A percentile compares a stretch with the other conserved stretches of the same genome.
Evolutionary conservation across 1,139 yeast genomes (phyloP).

Genomic region (Blastobotrys ciferrii): DNA sequence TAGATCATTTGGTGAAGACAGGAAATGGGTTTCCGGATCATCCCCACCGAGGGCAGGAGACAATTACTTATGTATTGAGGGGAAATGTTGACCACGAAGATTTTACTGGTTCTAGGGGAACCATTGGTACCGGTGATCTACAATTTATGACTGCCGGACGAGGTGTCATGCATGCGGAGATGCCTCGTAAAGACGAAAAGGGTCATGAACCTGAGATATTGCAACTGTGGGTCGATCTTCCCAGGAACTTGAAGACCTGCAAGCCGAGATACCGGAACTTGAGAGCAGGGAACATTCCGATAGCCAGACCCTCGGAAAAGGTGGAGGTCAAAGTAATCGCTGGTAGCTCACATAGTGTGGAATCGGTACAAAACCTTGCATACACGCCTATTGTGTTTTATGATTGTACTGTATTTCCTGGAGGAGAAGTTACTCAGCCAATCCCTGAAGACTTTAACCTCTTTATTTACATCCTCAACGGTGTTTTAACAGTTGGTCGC

Average conservation of each 20-base stretch:
- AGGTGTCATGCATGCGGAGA: constrained; percentile 83
- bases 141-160: constrained; percentile 96
- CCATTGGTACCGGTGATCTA: constrained; percentile 78
- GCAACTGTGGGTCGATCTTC: constrained; percentile 92
- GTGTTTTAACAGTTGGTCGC: constrained; percentile 48
- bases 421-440: constrained; percentile 62
- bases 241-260: constrained; percentile 61
- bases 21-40: constrained; percentile 84
- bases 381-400: constrained; percentile 82
- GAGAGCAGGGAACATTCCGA: constrained; percentile 68
- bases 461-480: constrained; percentile 68
- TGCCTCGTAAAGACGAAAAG: constrained; percentile 67
- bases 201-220: constrained; percentile 57
- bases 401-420: constrained; percentile 63
- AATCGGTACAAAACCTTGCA: constrained; percentile 73
- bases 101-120: constrained; percentile 80
- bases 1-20: constrained; percentile 64
- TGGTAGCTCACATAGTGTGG: constrained; percentile 73
- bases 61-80: constrained; percentile 68
- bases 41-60: constrained; percentile 91
- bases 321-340: constrained; percentile 70
- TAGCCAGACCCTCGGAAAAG: constrained; percentile 63
- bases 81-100: constrained; percentile 91
- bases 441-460: constrained; percentile 66
- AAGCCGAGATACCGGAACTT: constrained; percentile 83